Evolutionary conservation across 805 yeast genomes (phyloP).

Genomic region (Maudiozyma bulderi): DNA sequence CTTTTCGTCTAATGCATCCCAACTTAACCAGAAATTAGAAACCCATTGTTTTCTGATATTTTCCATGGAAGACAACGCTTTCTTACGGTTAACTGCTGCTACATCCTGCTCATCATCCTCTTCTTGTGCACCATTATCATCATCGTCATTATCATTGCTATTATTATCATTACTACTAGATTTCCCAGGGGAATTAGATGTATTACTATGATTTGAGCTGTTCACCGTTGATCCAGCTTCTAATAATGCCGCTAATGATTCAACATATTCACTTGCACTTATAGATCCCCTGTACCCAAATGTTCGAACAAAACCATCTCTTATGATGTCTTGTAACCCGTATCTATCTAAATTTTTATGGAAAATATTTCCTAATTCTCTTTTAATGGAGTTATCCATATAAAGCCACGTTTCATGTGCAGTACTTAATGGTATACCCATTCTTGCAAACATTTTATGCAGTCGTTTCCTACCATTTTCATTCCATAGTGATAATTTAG

Average conservation of each 20-base stretch:
- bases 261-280: conserved; percentile 89
- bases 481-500: conserved; percentile 80
- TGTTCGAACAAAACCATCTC: conserved; percentile 79
- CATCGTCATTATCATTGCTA: conserved; percentile 20
- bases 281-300: conserved; percentile 82
- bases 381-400: conserved; percentile 71
- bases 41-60: conserved; percentile 59
- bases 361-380: conserved; percentile 59
- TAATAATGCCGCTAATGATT: conserved; percentile 72
- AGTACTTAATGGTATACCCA: conserved; percentile 87
- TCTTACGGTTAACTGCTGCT: conserved; percentile 5
- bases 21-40: conserved; percentile 58
- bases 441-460: conserved; percentile 87
- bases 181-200: background rate
- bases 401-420: conserved; percentile 91
- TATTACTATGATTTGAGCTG: background rate
- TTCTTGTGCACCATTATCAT: conserved; percentile 23
- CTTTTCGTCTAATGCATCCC: conserved; percentile 49
- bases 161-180: conserved; percentile 18
- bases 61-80: conserved; percentile 24
- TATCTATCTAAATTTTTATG: conserved; percentile 60
- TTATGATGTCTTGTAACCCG: conserved; percentile 71
- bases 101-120: conserved; percentile 25
- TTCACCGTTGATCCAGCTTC: conserved; percentile 44
- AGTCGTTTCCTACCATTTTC: conserved; percentile 81